Percentiles rank a stretch among this genome's conserved stretches.
Conservation (phyloP, 495 filamentous ascomycete species). For the Lepraria neglecta region DNA sequence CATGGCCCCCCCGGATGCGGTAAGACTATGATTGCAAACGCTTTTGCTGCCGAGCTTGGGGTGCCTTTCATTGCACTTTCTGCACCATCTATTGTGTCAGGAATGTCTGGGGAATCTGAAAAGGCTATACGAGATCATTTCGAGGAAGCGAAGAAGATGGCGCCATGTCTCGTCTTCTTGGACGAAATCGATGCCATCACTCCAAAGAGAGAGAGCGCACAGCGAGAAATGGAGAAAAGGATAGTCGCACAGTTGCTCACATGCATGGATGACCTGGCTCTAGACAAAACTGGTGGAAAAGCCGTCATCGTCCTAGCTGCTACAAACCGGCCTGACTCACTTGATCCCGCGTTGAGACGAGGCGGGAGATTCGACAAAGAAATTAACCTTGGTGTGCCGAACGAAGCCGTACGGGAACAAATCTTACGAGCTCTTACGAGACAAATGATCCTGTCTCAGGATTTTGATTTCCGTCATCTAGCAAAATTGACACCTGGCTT, state of each 20-base stretch:
- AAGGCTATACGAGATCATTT: constrained; percentile 89
- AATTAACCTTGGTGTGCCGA: constrained; percentile 92
- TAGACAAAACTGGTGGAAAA: constrained; percentile 76
- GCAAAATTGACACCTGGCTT: constrained; percentile 91
- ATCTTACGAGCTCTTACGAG: constrained; percentile 75
- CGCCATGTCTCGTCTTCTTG: constrained; percentile 89
- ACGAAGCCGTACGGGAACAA: constrained; percentile 72
- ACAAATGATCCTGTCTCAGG: constrained; percentile 58
- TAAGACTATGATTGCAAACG: constrained; percentile 90
- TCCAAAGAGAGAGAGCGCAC: constrained; percentile 88
- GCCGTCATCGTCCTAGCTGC: constrained; percentile 90
- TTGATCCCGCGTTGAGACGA: constrained; percentile 81
- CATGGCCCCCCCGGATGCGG: constrained; percentile 94
- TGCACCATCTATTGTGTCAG: constrained; percentile 81
- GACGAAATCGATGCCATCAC: constrained; percentile 97
- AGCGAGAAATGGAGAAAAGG: constrained; percentile 92
- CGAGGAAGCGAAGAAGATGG: constrained; percentile 76
- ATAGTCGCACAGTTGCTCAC: constrained; percentile 92
- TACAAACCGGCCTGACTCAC: constrained; percentile 83
- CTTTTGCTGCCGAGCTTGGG: constrained; percentile 78
- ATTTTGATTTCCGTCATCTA: constrained; percentile 71
- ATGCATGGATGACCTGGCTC: constrained; percentile 77
- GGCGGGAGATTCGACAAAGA: constrained; percentile 87
- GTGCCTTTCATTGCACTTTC: constrained; percentile 84
- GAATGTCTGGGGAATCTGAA: constrained; percentile 95